A percentile compares a stretch with the other conserved stretches of the same genome.
These are phyloP conservation scores for Colletotrichum euphorbiae DNA, from an alignment of 2,329 filamentous ascomycete species.

Conservation along the genomic window DNA sequence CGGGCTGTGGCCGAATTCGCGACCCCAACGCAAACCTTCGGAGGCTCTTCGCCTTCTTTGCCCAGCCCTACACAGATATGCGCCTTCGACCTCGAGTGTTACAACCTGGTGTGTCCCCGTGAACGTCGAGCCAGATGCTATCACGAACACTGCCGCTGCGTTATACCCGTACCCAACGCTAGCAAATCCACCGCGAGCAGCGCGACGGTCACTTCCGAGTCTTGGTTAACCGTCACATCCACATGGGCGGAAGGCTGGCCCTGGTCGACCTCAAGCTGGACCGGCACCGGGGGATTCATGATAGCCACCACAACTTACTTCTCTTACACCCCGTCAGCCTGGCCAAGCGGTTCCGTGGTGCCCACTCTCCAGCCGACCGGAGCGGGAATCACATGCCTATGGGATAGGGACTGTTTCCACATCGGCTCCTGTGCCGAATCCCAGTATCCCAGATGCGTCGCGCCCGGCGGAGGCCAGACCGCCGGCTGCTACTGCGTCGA, in stretches of 20 bases:
- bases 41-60: neutral
- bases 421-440: neutral
- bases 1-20: neutral
- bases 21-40: neutral
- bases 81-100: constrained; percentile 1
- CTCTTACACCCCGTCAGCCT: too few species aligned
- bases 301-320: neutral
- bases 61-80: constrained; percentile 15
- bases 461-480: neutral
- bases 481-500: constrained; percentile 26
- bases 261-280: neutral
- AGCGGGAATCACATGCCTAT: neutral
- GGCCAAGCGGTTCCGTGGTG: neutral
- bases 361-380: neutral
- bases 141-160: constrained; percentile 11
- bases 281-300: neutral
- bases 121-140: constrained; percentile 3
- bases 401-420: neutral
- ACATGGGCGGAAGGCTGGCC: too few species aligned
- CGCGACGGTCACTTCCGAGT: neutral
- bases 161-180: neutral
- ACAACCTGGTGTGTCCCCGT: neutral
- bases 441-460: neutral
- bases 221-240: neutral
- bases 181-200: neutral